Base-by-base conservation (phyloP, 805 yeast genomes). In the Zygotorulaspora chibaensis region DNA sequence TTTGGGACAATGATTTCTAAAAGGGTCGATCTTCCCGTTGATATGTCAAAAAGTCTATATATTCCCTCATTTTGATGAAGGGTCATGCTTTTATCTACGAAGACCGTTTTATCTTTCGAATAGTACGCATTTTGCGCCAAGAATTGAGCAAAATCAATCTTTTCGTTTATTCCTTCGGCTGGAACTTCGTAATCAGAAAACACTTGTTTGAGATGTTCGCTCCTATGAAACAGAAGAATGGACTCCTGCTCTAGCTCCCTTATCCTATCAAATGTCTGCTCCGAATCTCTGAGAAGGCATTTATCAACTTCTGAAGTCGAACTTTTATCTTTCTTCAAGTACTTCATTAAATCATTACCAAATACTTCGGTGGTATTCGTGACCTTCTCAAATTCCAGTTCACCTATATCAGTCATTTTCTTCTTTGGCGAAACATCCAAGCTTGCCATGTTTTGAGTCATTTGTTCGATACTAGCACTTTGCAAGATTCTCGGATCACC, bases 301-400 rank as follows among this genome's bases (percentile, higher is more conserved):
- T 33, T 26, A 8, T 30, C 35, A 8, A 20, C 34, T 23, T 37
- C 38, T 15, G 39, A 40, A 11, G 41, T 27, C 27, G 16, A 11
- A 26, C 48, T 39, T 4, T 57, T 57, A 13, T 50, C 55, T 11
- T 47, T 49, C 17, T 51, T 47, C 12, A 62, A 47, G 26, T 47
- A 51, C 29, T 55, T 48, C 50, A 59, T 41, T 13, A 61, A 44
- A 38, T 64, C 67, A 16, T 59, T 48, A 8, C 65, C 66, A 47
- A 62, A 63, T 2, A 61, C 46, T 29, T 62, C 66, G 2, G 59
- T 51, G 38, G 62, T 63, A 38, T 63, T 60, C 2, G 60, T 56
- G 27, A 62, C 43, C 30, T 59, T 59, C 46, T 62, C 67, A 47
- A 62, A 64, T 46, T 59, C 66, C 37, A 64, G 42, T 18, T 59